phyloP scores from a whole-genome alignment of 495 filamentous ascomycete genomes.

The Penicillium flavigenum region DNA sequence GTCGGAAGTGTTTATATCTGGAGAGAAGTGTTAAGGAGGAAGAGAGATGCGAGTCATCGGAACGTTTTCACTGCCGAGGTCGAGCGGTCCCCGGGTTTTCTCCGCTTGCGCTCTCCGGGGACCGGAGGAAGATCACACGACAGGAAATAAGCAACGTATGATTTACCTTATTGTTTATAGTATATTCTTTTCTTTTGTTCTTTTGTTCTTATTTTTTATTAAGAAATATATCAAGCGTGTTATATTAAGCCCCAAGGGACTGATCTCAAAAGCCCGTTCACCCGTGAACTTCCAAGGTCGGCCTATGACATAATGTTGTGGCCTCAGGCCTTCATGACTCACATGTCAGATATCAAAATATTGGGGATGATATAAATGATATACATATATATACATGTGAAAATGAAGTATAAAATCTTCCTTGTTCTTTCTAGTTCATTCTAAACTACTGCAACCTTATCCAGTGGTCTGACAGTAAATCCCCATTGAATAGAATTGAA shows the following conservation, averaged over 20 bases:
- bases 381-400: too few species aligned
- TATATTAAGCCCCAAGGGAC: not conserved
- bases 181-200: not conserved
- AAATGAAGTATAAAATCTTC: too few species aligned
- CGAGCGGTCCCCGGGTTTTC: conserved; percentile 16
- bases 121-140: conserved; percentile 25
- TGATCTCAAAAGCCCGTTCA: not conserved
- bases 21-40: conserved; percentile 16
- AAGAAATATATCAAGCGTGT: too few species aligned
- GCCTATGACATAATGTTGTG: not conserved
- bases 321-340: not conserved
- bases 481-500: too few species aligned
- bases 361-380: too few species aligned
- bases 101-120: conserved; percentile 22
- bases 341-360: too few species aligned
- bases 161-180: not conserved
- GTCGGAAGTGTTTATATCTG: conserved; percentile 1
- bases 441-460: too few species aligned
- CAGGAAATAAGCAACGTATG: not conserved
- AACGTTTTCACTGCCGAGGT: conserved; percentile 31
- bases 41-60: conserved; percentile 12
- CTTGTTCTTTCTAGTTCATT: too few species aligned
- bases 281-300: not conserved
- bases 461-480: too few species aligned
- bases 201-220: too few species aligned